Evolutionary conservation across 345 rosid species (phyloP), one percentile per base, ranked within the genome.

Genomic region (Citrus australasica): DNA sequence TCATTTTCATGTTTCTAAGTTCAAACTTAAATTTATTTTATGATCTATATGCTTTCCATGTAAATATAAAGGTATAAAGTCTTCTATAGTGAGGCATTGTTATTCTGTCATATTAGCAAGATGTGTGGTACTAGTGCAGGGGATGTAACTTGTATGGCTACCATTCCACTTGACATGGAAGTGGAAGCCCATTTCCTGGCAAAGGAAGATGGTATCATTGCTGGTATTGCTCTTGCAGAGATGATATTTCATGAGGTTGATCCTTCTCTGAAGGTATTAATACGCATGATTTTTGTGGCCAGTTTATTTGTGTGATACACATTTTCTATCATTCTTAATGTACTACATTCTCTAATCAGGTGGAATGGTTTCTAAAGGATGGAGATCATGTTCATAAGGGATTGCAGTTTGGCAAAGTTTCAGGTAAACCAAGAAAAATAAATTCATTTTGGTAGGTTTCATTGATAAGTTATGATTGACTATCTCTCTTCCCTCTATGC

Each of bases 181-280:
- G 98, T 90, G 76, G 99, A 90, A 88, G 98, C 97, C 80, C 83
- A 85, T 87, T 96, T 96, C 87, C 84, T 96, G 83, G 98, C 95
- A 0, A 94, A 96, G 75, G 99, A 94, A 79, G 93, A 92, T 80
- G 99, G 99, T 63, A 85, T 94, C 75, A 78, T 96, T 72, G 98
- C 98, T 55, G 98, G 98, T 59, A 87, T 89, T 59, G 83, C 93
- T 11, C 91, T 94, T 68, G 93, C 98, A 27, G 97, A 90, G 76
- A 86, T 94, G 95, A 87, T 94, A 37, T 96, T 94, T 86, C 83
- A 85, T 56, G 96, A 92, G 85, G 94, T 90, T 74, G 98, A 97
- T 88, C 92, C 97, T 32, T 89, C 96, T 10, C 81, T 94, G 79
- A 88, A 88, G 97, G 98, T 97, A 85, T 48, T 27, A 11, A 2